Conservation (phyloP, 352 stramenopile species). For the Phytophthora rubi region DNA sequence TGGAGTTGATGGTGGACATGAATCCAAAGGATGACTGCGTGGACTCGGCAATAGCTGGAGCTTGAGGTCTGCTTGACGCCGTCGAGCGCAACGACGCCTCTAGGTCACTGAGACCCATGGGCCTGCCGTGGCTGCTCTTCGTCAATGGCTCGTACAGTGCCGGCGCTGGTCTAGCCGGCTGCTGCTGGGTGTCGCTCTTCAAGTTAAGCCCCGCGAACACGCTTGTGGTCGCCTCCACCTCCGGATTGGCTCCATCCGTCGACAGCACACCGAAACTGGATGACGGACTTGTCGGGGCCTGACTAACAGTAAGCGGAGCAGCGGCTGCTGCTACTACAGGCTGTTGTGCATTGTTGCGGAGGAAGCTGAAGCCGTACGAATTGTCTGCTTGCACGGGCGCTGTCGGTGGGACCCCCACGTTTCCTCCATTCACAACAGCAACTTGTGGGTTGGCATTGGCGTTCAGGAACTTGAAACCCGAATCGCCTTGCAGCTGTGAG, state of each 20-base stretch:
- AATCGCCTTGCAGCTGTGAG: conserved; percentile 43
- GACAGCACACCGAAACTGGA: conserved; percentile 51
- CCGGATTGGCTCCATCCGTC: conserved; percentile 17
- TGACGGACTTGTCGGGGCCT: conserved; percentile 35
- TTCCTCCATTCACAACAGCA: conserved; percentile 21
- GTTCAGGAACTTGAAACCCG: conserved; percentile 56
- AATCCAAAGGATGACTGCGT: conserved; percentile 62
- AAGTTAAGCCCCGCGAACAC: conserved; percentile 70
- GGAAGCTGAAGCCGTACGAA: conserved; percentile 60
- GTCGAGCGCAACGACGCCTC: conserved; percentile 45
- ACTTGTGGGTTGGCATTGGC: conserved; percentile 36
- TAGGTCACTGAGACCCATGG: conserved; percentile 56
- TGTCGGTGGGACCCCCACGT: conserved; percentile 25
- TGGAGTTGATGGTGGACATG: conserved; percentile 41
- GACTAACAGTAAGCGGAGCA: conserved; percentile 22
- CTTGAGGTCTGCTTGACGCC: conserved; percentile 19
- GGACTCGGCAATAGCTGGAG: conserved; percentile 23
- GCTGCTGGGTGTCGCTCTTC: conserved; percentile 28
- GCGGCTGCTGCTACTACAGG: conserved; percentile 12
- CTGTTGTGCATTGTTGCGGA: conserved; percentile 34
- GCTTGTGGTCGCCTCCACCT: conserved; percentile 31
- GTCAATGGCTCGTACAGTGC: conserved; percentile 46
- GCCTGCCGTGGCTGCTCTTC: conserved; percentile 46
- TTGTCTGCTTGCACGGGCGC: conserved; percentile 32
- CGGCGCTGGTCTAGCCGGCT: conserved; percentile 19